phyloP scores from a whole-genome alignment of 2,329 filamentous ascomycete species.

The Hypoxylon sp. region DNA sequence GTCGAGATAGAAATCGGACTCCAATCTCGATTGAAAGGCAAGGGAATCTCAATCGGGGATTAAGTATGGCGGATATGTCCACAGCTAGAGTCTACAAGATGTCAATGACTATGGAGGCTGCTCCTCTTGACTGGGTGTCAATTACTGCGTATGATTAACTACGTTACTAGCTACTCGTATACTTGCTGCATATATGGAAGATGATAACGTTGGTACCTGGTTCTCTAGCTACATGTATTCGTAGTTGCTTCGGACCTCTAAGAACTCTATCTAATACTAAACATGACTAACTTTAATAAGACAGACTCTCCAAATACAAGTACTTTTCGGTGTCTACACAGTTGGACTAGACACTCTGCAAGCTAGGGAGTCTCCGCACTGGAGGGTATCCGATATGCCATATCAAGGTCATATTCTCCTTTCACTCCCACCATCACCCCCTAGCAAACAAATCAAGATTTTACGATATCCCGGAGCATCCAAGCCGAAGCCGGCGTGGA shows the following conservation, averaged over 20 bases:
- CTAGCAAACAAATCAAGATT: not conserved
- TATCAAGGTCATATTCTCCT: not conserved
- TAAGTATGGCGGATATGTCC: not conserved
- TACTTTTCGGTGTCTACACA: not conserved
- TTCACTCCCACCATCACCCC: not conserved
- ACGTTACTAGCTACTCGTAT: not conserved
- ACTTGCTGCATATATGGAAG: not conserved
- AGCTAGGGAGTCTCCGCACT: not conserved
- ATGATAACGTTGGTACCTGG: not conserved
- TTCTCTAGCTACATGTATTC: not conserved
- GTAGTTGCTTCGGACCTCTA: not conserved
- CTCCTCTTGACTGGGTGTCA: not conserved
- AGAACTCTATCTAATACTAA: not conserved
- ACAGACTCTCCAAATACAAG: not conserved
- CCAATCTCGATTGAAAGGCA: constrained; percentile 45
- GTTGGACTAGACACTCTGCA: not conserved
- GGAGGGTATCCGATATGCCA: not conserved
- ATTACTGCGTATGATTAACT: not conserved
- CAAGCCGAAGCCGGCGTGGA: too few species aligned
- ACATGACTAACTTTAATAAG: not conserved
- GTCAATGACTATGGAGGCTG: not conserved
- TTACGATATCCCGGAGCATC: too few species aligned
- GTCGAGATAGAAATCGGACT: constrained; percentile 38
- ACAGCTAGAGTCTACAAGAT: not conserved
- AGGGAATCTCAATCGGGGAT: constrained; percentile 17